Percentiles rank a stretch among this genome's conserved stretches.
These are phyloP conservation scores for Pythium sukuiense DNA, from an alignment of 352 stramenopile genomes.

Conservation along the genomic window DNA sequence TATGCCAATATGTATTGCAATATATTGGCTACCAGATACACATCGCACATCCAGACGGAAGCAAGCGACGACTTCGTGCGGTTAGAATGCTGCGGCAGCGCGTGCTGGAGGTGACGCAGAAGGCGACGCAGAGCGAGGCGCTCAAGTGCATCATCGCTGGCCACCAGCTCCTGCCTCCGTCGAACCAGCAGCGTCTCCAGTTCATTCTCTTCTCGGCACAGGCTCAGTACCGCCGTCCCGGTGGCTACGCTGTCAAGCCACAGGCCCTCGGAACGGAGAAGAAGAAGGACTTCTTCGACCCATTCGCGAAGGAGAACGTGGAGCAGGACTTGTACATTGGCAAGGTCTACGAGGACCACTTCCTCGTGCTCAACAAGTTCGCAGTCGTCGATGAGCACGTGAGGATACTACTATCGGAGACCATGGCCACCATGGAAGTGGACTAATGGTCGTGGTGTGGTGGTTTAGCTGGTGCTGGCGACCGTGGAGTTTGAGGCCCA, in stretches of 20 bases:
- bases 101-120: constrained; percentile 64
- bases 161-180: constrained; percentile 51
- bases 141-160: constrained; percentile 64
- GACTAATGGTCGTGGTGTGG: not conserved
- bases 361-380: constrained; percentile 86
- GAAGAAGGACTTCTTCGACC: constrained; percentile 54
- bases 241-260: constrained; percentile 44
- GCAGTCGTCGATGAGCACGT: constrained; percentile 78
- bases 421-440: not conserved
- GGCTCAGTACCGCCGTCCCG: constrained; percentile 19
- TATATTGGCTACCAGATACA: constrained; percentile 9
- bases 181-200: constrained; percentile 30
- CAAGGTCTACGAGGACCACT: constrained; percentile 66
- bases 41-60: no score
- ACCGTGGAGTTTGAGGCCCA: constrained; percentile 75
- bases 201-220: constrained; percentile 64
- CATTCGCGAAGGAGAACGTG: constrained; percentile 71
- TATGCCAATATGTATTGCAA: constrained; percentile 19
- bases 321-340: constrained; percentile 70
- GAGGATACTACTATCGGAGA: constrained; percentile 5
- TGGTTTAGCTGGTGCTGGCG: constrained; percentile 50
- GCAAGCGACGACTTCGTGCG: no score
- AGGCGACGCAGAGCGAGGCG: constrained; percentile 52
- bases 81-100: constrained; percentile 51
- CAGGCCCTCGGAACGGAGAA: constrained; percentile 22